Evolutionary conservation across 257 asterid species (phyloP).

Genomic region (Lycium ferocissimum): DNA sequence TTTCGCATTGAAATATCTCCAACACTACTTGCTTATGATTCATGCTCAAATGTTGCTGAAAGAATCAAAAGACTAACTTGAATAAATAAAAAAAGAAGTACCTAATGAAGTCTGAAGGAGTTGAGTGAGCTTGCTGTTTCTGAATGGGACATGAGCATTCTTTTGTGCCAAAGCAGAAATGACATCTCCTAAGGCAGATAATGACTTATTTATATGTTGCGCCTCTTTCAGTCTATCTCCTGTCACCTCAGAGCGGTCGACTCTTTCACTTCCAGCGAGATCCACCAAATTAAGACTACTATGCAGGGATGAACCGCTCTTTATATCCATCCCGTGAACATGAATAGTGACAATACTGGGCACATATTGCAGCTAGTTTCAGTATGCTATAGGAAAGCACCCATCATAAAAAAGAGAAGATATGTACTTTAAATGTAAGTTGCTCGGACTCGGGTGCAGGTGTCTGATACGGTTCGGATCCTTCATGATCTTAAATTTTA

Average conservation of each 20-base stretch:
- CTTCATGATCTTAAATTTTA: too few species aligned
- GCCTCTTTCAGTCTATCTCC: slow-evolving; percentile 70
- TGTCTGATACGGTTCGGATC: too few species aligned
- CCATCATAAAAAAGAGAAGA: background rate
- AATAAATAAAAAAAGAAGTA: slow-evolving; percentile 3
- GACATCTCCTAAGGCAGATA: slow-evolving; percentile 70
- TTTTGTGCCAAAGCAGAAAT: slow-evolving; percentile 62
- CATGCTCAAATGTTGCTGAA: background rate
- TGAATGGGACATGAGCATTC: slow-evolving; percentile 58
- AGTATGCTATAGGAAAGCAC: background rate
- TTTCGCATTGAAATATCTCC: background rate
- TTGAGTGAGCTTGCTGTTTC: slow-evolving; percentile 71
- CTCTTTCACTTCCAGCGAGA: slow-evolving; percentile 75
- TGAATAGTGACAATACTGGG: slow-evolving; percentile 62
- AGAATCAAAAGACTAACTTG: background rate
- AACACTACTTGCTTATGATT: background rate
- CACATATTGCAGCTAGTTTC: background rate
- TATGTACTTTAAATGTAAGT: background rate
- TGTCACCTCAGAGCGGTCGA: slow-evolving; percentile 58
- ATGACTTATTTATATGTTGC: slow-evolving; percentile 58
- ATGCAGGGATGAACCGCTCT: slow-evolving; percentile 48
- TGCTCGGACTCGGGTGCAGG: too few species aligned
- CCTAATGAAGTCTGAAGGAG: slow-evolving; percentile 68
- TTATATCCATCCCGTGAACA: slow-evolving; percentile 54
- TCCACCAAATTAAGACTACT: slow-evolving; percentile 73